Conservation (phyloP, 257 asterid genomes). For the Paraleonurus japonicus region DNA sequence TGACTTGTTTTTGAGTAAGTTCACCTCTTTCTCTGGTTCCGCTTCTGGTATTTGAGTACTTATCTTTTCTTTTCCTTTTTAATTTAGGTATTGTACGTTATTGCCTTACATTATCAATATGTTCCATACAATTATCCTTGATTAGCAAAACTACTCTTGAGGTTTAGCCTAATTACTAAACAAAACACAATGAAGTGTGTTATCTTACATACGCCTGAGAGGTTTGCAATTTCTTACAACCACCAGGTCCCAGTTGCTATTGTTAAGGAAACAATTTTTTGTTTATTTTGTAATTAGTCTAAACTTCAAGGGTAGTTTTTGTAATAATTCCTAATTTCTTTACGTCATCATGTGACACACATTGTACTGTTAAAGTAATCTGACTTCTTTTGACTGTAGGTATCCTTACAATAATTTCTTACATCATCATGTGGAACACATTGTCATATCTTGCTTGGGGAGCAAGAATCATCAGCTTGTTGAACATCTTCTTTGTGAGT, state of each 20-base stretch:
- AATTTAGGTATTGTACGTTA: not conserved
- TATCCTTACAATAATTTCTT: conserved; percentile 83
- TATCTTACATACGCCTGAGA: not conserved
- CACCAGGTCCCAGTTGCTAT: not conserved
- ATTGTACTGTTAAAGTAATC: conserved; percentile 28
- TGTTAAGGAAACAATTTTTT: not conserved
- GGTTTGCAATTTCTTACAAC: not conserved
- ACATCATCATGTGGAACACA: conserved; percentile 80
- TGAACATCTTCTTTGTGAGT: conserved; percentile 68
- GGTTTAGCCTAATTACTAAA: not conserved
- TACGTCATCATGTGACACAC: conserved; percentile 61
- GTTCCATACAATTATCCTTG: conserved; percentile 45
- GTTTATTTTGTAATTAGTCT: not conserved
- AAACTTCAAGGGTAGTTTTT: not conserved
- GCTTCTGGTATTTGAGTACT: conserved; percentile 16
- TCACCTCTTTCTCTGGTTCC: conserved; percentile 9
- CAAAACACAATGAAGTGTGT: not conserved
- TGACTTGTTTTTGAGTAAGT: conserved; percentile 82
- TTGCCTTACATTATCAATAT: not conserved
- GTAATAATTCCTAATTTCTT: conserved; percentile 22
- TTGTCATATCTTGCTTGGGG: conserved; percentile 66
- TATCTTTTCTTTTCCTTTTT: not conserved
- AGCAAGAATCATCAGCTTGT: conserved; percentile 64
- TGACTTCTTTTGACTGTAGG: conserved; percentile 31
- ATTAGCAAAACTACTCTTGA: not conserved